These are phyloP conservation scores for Colletotrichum australisinense DNA, from an alignment of 2,329 filamentous ascomycete species.

Conservation along the genomic window DNA sequence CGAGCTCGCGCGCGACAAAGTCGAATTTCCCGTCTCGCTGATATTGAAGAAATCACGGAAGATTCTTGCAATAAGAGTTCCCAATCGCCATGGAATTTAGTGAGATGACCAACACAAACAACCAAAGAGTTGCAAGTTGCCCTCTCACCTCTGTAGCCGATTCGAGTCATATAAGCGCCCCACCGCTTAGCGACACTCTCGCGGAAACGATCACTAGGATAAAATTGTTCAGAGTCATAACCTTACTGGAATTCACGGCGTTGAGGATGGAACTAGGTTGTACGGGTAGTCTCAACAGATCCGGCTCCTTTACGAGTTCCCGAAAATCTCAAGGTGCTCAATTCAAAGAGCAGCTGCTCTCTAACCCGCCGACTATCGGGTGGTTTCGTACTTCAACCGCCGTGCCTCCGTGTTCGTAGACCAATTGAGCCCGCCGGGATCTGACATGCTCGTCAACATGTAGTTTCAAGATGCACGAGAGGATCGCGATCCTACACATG, in stretches of 20 bases:
- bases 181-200: not conserved
- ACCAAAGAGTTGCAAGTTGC: too few relatives aligned
- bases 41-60: not conserved
- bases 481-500: not conserved
- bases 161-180: not conserved
- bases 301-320: not conserved
- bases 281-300: not conserved
- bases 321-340: not conserved
- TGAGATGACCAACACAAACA: not conserved
- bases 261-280: not conserved
- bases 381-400: not conserved
- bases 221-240: not conserved
- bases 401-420: not conserved
- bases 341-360: not conserved
- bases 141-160: too few relatives aligned
- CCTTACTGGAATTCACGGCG: not conserved
- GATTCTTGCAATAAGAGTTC: not conserved
- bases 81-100: not conserved
- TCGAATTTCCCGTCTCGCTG: too few relatives aligned
- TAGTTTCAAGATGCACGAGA: not conserved
- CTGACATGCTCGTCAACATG: not conserved
- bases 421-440: not conserved
- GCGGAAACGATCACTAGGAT: not conserved
- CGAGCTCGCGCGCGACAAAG: fast-evolving
- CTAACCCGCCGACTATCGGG: not conserved